Evolutionary conservation across 768 basidiomycete species (phyloP), one percentile per base, ranked within the genome.

Genomic region (Favolaschia claudopus): DNA sequence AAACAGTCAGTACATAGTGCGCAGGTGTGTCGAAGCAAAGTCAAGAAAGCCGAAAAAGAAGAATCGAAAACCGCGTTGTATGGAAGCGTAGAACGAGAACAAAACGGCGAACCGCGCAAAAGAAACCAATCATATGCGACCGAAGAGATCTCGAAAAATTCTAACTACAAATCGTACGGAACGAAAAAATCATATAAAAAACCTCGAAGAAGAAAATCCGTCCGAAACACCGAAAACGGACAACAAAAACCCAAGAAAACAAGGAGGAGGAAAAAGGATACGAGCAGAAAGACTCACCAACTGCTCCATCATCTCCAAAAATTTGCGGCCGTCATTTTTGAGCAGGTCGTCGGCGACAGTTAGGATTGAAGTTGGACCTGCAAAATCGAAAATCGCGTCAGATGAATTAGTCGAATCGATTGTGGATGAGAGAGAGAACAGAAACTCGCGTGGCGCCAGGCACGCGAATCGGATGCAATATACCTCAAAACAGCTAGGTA

Each of bases 221-320:
- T 20, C 25, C 8, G 10, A 12, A 22, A 46, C 12, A 28, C 12
- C 13, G 13, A 33, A 22, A 47, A 45, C 13, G 69, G 84, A 81
- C 66, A 32, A 15, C 25, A 7, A 19, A 14, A 20, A 17, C 42
- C 14, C 8, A 17, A 49, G 27, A 49, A 37, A 24, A 10, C 32
- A 7, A 10, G 31, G 31, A 17, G 7, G 24, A 3, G 13, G 15
- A 14, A n/a, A 17, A 43, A n/a, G n/a, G n/a, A n/a, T n/a, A n/a
- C n/a, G n/a, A n/a, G n/a, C n/a, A n/a, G 44, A 36, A 24, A 37
- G 15, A 58, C 95, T 91, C 70, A 98, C 96, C 5, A 99, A 85
- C 75, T 96, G 95, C 74, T 99, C 97, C 97, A 99, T 99, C 97
- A 99, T 99, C 80, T 99, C 97, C 67, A 99, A 79, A 79, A 99